A percentile compares a stretch with the other conserved stretches of the same genome.
These are phyloP conservation scores for Hyaloscypha hepaticicola DNA, from an alignment of 495 filamentous ascomycete species.

Conservation along the genomic window DNA sequence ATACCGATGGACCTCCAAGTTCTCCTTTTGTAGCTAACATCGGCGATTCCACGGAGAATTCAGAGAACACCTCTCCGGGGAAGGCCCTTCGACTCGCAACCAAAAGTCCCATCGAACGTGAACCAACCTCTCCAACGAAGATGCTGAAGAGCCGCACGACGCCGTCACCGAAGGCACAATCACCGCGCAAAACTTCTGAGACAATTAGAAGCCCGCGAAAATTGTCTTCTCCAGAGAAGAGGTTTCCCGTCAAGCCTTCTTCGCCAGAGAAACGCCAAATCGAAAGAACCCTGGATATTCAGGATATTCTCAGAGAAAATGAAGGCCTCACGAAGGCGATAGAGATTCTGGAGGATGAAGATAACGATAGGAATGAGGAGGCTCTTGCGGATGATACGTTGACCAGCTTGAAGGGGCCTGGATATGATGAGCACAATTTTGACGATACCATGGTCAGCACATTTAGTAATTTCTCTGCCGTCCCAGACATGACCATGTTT, in stretches of 20 bases:
- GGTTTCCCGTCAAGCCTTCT: conserved; percentile 53
- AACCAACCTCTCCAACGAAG: conserved; percentile 28
- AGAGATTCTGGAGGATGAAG: conserved; percentile 52
- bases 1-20: conserved; percentile 32
- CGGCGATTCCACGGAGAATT: conserved; percentile 30
- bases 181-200: conserved; percentile 31
- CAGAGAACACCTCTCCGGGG: conserved; percentile 40
- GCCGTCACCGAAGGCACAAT: conserved; percentile 12
- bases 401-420: conserved; percentile 53
- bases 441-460: conserved; percentile 86
- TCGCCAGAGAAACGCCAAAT: conserved; percentile 28
- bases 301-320: conserved; percentile 39
- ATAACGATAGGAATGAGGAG: conserved; percentile 32
- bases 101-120: conserved; percentile 26
- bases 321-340: conserved; percentile 44
- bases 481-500: conserved; percentile 87
- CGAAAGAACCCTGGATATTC: conserved; percentile 27
- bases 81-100: conserved; percentile 26
- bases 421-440: conserved; percentile 34
- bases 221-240: conserved; percentile 47
- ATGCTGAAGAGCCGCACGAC: conserved; percentile 32
- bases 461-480: conserved; percentile 82
- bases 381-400: conserved; percentile 66
- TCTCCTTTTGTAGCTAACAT: conserved; percentile 37
- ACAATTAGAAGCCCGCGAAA: conserved; percentile 44